These are phyloP conservation scores for Boletus sp. DNA, from an alignment of 768 basidiomycete species.

Conservation along the genomic window DNA sequence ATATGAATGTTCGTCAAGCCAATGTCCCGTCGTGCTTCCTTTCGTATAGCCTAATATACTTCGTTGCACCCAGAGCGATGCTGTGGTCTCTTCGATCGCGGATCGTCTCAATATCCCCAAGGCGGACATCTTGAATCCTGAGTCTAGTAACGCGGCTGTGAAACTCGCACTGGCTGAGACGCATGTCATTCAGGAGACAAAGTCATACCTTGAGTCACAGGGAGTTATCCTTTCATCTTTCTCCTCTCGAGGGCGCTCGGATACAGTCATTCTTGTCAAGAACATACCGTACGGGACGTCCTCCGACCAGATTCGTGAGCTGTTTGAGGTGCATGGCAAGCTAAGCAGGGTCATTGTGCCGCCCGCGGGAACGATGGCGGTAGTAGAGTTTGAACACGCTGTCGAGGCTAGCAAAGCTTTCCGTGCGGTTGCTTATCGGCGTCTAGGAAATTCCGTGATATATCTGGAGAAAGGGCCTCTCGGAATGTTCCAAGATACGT, in stretches of 20 bases:
- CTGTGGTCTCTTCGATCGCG: conserved; percentile 87
- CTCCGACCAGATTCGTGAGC: conserved; percentile 63
- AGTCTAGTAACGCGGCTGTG: conserved; percentile 79
- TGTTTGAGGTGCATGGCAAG: conserved; percentile 76
- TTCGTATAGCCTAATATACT: conserved; percentile 21
- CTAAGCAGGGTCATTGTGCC: conserved; percentile 75
- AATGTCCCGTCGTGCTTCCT: conserved; percentile 15
- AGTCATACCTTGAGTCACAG: conserved; percentile 78
- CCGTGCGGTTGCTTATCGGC: conserved; percentile 78
- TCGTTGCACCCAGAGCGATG: conserved; percentile 68
- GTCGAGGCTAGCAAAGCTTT: conserved; percentile 75
- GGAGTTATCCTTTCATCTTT: conserved; percentile 65
- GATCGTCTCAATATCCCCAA: conserved; percentile 86
- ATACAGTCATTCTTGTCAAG: conserved; percentile 87
- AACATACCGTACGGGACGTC: conserved; percentile 94
- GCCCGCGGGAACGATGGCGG: conserved; percentile 89
- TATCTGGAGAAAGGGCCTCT: conserved; percentile 92
- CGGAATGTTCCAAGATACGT: conserved; percentile 66
- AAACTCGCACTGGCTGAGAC: conserved; percentile 97
- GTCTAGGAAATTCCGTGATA: conserved; percentile 83
- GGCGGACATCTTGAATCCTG: conserved; percentile 82
- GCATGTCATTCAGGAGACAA: conserved; percentile 93
- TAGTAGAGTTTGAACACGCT: conserved; percentile 78
- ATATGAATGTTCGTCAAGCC: conserved; percentile 85
- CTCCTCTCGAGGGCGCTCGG: conserved; percentile 52